Base-by-base conservation (phyloP, 2,329 filamentous ascomycete species). In the Penicillium sp. region DNA sequence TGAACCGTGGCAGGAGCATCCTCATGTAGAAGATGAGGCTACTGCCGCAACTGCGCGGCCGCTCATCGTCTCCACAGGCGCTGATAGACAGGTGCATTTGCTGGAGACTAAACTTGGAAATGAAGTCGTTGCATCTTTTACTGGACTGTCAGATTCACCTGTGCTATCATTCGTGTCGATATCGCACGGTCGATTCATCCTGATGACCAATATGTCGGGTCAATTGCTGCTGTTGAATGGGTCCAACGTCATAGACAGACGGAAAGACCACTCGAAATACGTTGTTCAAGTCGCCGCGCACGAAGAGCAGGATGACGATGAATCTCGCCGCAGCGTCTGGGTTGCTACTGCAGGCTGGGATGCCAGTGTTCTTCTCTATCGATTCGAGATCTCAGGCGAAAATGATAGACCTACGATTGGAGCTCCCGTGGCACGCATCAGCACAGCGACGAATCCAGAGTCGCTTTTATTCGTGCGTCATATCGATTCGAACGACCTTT, bases 301-400 rank as follows among this genome's bases (percentile, higher is more conserved):
- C 41, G 54, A 63, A 33, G 56, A 65, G n/a, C 48, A 60, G 3
- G 50, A 52, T 9, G 39, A 42, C 6, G 7, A 28, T 6, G 30
- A 26, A 1, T 30, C 30, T 15, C 50, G 50, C 13, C 38, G 36
- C 10, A 41, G 41, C 11, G 43, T 59, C 39, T 68, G 68, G 57
- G 47, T 79, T 37, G 76, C 75, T 4, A 80, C 73, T 9, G 77
- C 76, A 3, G 77, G 75, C 14, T 81, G 77, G 77, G 77, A 81
- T 52, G 62, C 69, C 17, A 77, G 72, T 46, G 59, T 80, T 22
- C 56, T 71, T 34, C 51, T 81, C 29, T 80, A 80, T 56, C 50
- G 53, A 25, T 31, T 60, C 11, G 25, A 32, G 13, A 44, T 51
- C 17, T 39, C 43, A 0, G 31, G 22, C 12, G 39, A 34, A 4